Conservation (phyloP, 108 stramenopile species). For the Phaeodactylum tricornutum region DNA sequence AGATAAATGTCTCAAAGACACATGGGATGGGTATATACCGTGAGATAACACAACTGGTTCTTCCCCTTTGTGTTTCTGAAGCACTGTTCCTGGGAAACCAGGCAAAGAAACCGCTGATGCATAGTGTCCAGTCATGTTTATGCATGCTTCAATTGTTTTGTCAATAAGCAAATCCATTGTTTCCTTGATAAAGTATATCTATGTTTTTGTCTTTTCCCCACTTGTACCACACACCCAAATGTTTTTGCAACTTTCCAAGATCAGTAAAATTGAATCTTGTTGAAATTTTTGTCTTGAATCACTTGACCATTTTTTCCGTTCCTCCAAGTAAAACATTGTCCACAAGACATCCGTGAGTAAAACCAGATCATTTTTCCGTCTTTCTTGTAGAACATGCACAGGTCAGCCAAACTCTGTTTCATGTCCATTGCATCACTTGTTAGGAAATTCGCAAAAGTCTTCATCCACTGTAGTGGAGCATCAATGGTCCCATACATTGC, state of each 20-base stretch:
- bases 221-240: slow-evolving; percentile 13
- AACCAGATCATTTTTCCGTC: neutral
- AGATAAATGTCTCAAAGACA: no score
- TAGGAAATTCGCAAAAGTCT: no score
- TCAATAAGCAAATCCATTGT: neutral
- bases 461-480: neutral
- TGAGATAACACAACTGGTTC: slow-evolving; percentile 2
- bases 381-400: neutral
- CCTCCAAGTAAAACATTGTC: slow-evolving; percentile 10
- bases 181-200: neutral
- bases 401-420: slow-evolving; percentile 1
- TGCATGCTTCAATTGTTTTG: neutral
- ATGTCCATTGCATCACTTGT: slow-evolving; percentile 2
- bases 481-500: slow-evolving; percentile 9
- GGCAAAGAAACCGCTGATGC: neutral
- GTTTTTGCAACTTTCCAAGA: slow-evolving; percentile 9
- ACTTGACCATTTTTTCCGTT: neutral
- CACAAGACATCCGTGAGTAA: slow-evolving; percentile 6
- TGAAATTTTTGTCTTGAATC: slow-evolving; percentile 7
- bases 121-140: neutral
- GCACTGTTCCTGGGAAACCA: slow-evolving; percentile 7
- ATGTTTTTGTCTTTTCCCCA: neutral
- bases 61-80: neutral
- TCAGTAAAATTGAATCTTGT: slow-evolving; percentile 10
- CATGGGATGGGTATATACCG: no score